Evolutionary conservation across 106 monocot species (phyloP).

Genomic region (Phalaenopsis equestris): DNA sequence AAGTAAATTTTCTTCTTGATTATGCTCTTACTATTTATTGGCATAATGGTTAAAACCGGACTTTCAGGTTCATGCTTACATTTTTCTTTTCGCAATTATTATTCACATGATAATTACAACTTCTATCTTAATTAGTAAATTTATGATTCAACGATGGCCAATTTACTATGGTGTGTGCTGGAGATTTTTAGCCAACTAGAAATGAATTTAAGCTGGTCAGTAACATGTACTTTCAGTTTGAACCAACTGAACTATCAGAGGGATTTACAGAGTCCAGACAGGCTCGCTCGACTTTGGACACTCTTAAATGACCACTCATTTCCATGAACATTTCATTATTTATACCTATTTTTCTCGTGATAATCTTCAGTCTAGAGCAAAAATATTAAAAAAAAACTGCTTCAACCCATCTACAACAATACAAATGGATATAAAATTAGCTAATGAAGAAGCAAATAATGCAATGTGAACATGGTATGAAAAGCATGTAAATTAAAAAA

Average conservation of each 20-base stretch:
- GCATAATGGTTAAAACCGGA: background rate
- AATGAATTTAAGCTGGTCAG: background rate
- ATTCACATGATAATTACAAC: background rate
- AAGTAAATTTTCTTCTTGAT: background rate
- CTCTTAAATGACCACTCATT: background rate
- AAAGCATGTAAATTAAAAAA: background rate
- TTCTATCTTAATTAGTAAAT: background rate
- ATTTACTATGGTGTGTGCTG: too few relatives aligned
- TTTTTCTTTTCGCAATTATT: background rate
- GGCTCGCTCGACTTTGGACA: background rate
- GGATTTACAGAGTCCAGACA: background rate
- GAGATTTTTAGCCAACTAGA: too few relatives aligned
- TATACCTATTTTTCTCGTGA: background rate
- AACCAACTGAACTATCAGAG: background rate
- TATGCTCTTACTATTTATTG: background rate
- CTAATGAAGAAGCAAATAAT: background rate
- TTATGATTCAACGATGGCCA: background rate
- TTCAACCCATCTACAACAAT: background rate
- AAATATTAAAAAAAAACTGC: background rate
- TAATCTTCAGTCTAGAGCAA: background rate
- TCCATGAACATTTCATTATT: background rate
- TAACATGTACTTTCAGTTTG: background rate
- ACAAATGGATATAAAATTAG: background rate
- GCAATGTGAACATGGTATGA: background rate
- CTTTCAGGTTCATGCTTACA: background rate